Evolutionary conservation across 2,329 filamentous ascomycete species (phyloP).

Genomic region (Cucurbitaria berberidis): DNA sequence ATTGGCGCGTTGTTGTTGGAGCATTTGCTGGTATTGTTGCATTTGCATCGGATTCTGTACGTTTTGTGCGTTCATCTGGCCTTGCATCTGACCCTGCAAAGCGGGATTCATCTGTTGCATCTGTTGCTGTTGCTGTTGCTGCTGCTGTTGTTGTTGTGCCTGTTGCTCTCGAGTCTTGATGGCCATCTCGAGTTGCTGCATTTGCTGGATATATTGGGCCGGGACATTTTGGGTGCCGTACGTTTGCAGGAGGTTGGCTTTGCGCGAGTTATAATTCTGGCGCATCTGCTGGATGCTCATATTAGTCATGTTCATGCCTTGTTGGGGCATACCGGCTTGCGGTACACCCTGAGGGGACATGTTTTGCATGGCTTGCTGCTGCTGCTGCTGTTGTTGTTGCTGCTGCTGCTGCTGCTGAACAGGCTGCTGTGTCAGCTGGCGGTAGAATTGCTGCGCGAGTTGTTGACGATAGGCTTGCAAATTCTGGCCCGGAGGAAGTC

Average conservation of each 20-base stretch:
- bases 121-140: slow-evolving; percentile 25
- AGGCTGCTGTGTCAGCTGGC: slow-evolving; percentile 32
- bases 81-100: slow-evolving; percentile 30
- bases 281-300: slow-evolving; percentile 37
- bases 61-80: slow-evolving; percentile 30
- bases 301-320: slow-evolving; percentile 31
- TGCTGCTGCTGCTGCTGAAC: slow-evolving; percentile 25
- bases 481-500: slow-evolving; percentile 39
- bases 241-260: slow-evolving; percentile 30
- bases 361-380: slow-evolving; percentile 34
- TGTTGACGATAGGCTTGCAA: slow-evolving; percentile 32
- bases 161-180: slow-evolving; percentile 31
- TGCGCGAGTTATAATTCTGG: slow-evolving; percentile 31
- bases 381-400: slow-evolving; percentile 37
- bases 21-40: slow-evolving; percentile 43
- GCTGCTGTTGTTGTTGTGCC: slow-evolving; percentile 22
- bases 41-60: slow-evolving; percentile 37
- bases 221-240: slow-evolving; percentile 34
- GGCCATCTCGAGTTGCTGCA: slow-evolving; percentile 38
- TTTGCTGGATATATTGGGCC: slow-evolving; percentile 29
- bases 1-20: slow-evolving; percentile 43
- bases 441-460: slow-evolving; percentile 35
- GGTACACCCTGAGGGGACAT: slow-evolving; percentile 34
- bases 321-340: slow-evolving; percentile 30
- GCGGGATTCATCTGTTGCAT: slow-evolving; percentile 25